Conservation (phyloP, 2,329 filamentous ascomycete species). For the Pestalotiopsis sp. region DNA sequence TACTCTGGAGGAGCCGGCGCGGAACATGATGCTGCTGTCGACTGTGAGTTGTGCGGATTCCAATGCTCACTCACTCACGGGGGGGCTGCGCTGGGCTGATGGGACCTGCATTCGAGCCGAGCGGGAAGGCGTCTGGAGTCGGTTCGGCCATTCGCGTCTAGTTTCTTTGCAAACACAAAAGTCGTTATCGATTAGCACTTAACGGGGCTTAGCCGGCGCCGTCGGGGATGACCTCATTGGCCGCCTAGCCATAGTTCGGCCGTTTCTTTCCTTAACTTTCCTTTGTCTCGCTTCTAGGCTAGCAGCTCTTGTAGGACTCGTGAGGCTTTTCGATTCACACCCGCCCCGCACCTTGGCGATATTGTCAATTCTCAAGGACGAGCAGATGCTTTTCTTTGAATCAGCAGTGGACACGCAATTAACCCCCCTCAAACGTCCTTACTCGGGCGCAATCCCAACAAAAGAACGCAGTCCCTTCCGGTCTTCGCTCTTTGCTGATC, state of each 20-base stretch:
- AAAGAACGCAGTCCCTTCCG: neutral
- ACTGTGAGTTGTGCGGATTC: too few relatives aligned
- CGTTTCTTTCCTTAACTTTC: neutral
- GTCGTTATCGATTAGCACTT: slow-evolving; percentile 5
- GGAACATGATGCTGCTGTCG: slow-evolving; percentile 13
- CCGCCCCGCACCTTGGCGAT: neutral
- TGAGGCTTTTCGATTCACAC: neutral
- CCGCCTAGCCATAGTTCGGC: neutral
- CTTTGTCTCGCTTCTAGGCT: neutral
- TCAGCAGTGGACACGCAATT: neutral
- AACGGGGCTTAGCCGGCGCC: neutral
- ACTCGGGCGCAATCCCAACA: neutral
- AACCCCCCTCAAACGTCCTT: neutral
- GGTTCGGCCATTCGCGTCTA: neutral
- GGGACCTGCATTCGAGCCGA: neutral
- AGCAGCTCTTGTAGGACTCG: neutral
- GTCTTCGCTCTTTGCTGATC: neutral
- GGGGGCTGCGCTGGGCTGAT: neutral
- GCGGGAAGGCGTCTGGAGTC: neutral
- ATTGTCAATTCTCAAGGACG: neutral
- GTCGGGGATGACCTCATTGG: neutral
- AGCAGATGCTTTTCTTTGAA: neutral
- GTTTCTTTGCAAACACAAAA: slow-evolving; percentile 4
- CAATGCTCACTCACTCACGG: neutral
- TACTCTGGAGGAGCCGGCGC: slow-evolving; percentile 12